phyloP scores from a whole-genome alignment of 2,329 filamentous ascomycete species.

The Penicillium crustosum region DNA sequence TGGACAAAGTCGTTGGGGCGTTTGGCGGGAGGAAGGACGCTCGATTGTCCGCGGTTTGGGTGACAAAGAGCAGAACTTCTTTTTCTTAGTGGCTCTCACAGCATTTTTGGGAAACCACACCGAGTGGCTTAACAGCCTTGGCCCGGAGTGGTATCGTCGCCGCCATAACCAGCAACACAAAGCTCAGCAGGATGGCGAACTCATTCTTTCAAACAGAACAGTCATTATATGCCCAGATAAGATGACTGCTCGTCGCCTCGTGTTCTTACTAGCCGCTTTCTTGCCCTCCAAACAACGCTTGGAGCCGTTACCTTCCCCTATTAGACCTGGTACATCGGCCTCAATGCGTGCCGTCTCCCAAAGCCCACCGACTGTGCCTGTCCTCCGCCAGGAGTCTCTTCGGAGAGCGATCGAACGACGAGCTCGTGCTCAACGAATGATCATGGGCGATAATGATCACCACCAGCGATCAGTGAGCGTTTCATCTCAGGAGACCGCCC shows the following conservation, averaged over 20 bases:
- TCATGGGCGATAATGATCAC: conserved; percentile 33
- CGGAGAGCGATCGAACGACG: conserved; percentile 55
- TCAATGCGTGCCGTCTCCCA: conserved; percentile 54
- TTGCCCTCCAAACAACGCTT: conserved; percentile 51
- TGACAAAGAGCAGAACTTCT: conserved; percentile 58
- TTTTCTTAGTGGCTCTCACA: conserved; percentile 59
- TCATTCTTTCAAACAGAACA: conserved; percentile 53
- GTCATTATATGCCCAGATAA: conserved; percentile 59
- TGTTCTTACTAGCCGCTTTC: conserved; percentile 60
- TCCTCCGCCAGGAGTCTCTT: conserved; percentile 54
- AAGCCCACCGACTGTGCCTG: conserved; percentile 52
- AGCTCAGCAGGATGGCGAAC: conserved; percentile 47
- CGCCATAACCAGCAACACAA: conserved; percentile 54
- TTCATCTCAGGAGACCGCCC: conserved; percentile 45
- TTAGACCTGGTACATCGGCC: conserved; percentile 43
- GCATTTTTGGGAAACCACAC: conserved; percentile 61
- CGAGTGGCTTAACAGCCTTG: conserved; percentile 58
- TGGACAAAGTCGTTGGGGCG: conserved; percentile 59
- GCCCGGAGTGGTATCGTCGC: conserved; percentile 55
- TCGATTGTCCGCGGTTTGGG: conserved; percentile 57
- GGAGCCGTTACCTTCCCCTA: conserved; percentile 40
- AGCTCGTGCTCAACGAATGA: conserved; percentile 48
- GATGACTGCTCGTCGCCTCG: conserved; percentile 58
- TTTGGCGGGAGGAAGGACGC: conserved; percentile 61
- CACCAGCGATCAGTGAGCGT: conserved; percentile 45